phyloP scores from a whole-genome alignment of 225 moss, liverwort and hornwort species.

The Antitrichia curtipendula region DNA sequence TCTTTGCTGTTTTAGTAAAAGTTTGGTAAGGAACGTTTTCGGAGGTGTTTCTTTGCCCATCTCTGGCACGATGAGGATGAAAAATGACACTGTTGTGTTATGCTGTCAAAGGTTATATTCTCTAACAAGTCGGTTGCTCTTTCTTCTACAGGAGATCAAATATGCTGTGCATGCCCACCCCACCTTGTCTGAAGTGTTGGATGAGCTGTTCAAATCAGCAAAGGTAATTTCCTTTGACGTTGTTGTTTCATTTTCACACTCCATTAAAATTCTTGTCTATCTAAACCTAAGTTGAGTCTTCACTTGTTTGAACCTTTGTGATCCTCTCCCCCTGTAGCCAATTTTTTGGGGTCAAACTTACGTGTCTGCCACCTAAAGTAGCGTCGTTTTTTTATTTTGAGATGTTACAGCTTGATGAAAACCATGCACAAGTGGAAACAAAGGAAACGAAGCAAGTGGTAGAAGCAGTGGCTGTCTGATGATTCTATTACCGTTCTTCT shows the following conservation, averaged over 20 bases:
- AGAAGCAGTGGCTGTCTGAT: conserved; percentile 18
- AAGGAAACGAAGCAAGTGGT: conserved; percentile 1
- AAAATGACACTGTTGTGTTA: neutral
- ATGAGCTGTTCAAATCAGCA: conserved; percentile 93
- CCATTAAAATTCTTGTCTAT: neutral
- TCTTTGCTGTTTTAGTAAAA: neutral
- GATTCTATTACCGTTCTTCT: neutral
- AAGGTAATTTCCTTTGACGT: conserved; percentile 31
- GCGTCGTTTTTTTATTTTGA: neutral
- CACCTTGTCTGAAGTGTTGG: conserved; percentile 90
- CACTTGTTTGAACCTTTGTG: neutral
- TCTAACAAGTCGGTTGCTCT: neutral
- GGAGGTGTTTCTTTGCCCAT: neutral
- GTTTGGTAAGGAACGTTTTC: neutral
- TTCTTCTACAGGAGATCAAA: conserved; percentile 64
- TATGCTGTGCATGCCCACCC: conserved; percentile 97
- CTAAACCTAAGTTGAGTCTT: neutral
- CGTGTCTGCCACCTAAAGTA: neutral
- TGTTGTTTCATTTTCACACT: neutral
- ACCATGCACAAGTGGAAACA: neutral
- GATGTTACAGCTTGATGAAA: conserved; percentile 20
- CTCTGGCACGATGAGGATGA: neutral
- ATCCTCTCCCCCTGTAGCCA: neutral
- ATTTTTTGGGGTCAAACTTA: neutral
- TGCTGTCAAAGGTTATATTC: neutral